Percentiles rank a stretch among this genome's conserved stretches.
Evolutionary conservation across 2,329 filamentous ascomycete genomes (phyloP).

Genomic region (Volutella citrinella): DNA sequence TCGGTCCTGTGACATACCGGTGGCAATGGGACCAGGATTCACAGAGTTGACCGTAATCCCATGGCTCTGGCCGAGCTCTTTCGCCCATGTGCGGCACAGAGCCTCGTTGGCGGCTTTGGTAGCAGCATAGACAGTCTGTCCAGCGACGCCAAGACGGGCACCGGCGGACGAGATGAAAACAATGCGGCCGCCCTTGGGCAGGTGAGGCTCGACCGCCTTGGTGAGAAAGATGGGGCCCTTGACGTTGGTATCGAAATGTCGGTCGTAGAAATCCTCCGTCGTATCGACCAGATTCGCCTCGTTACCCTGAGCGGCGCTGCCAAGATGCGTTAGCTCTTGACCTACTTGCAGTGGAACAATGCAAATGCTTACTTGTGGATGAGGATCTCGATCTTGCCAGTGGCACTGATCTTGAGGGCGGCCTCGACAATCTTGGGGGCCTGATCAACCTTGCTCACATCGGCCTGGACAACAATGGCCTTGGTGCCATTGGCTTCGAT

Average conservation of each 20-base stretch:
- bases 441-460: constrained; percentile 14
- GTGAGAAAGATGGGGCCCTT: constrained; percentile 29
- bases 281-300: constrained; percentile 15
- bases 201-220: constrained; percentile 26
- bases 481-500: constrained; percentile 15
- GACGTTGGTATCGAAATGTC: constrained; percentile 20
- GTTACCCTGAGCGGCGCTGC: constrained; percentile 9
- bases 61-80: constrained; percentile 28
- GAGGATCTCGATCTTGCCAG: constrained; percentile 23
- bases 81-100: constrained; percentile 27
- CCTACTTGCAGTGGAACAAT: background rate
- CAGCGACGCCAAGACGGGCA: constrained; percentile 27
- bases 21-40: constrained; percentile 29
- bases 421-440: constrained; percentile 16
- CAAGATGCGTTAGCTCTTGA: background rate
- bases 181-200: constrained; percentile 29
- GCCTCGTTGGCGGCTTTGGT: constrained; percentile 33
- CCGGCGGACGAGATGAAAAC: constrained; percentile 32
- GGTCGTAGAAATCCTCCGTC: constrained; percentile 10
- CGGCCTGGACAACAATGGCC: constrained; percentile 12
- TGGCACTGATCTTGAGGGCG: constrained; percentile 15
- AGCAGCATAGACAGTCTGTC: constrained; percentile 30
- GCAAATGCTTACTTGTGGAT: constrained; percentile 19
- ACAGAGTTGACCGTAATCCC: constrained; percentile 29
- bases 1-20: background rate